Base-by-base conservation (phyloP, 2,329 filamentous ascomycete species). In the Sphaerulina vaccinii region DNA sequence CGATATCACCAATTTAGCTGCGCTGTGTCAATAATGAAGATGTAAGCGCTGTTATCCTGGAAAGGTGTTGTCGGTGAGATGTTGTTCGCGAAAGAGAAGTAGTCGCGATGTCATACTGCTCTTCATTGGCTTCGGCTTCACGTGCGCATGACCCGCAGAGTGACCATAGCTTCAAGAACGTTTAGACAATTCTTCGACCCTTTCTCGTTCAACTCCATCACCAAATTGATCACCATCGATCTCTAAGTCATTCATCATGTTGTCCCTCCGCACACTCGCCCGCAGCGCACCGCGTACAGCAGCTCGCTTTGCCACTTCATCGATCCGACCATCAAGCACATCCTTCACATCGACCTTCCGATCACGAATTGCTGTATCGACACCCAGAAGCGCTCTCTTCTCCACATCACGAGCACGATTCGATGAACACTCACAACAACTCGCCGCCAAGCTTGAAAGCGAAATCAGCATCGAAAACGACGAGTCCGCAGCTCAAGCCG, bases 401-500 rank as follows among this genome's bases (percentile, higher is more conserved):
- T 71, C 71, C 62, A 69, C 71, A 44, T 74, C 75, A 13, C 64
- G 33, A 33, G 62, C 55, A 52, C 68, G 67, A 63, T 67, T 62
- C 61, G 71, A 67, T 47, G 60, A 61, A 77, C 82, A 81, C 57
- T 88, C 95, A 67, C 79, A 86, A 60, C 90, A 96, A 74, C 84
- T 99, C 48, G 81, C 85, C 35, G 83, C 84, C 54, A 97, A 97
- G 81, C 82, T 99, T 43, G 83, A 88, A 60, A 85, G 83, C 68
- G 91, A 96, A 77, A 79, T 95, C 61, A 76, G 84, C 70, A 84
- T 95, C 68, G 93, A 97, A 80, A 82, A 84, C 65, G 85, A 91
- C 67, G 85, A 90, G 44, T 60, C 60, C 41, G 47, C 49, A 27
- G 38, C 49, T 73, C 74, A 87, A 60, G 86, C 90, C 35, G 79